phyloP scores from a whole-genome alignment of 495 filamentous ascomycete genomes.

The Aspergillus hancockii region DNA sequence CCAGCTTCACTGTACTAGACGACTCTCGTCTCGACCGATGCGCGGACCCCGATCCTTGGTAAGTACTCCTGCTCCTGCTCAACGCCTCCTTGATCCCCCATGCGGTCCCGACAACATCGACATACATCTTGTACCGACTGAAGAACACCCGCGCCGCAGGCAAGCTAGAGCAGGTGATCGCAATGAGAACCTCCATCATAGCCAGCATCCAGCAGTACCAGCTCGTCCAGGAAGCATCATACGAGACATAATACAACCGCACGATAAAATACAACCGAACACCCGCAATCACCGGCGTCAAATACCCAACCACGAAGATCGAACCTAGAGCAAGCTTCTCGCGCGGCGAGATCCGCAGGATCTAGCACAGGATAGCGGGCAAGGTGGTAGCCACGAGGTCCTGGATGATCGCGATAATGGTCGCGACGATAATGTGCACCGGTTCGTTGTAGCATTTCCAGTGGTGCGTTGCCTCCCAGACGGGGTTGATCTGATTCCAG shows the following conservation, averaged over 20 bases:
- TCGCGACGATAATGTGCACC: slow-evolving; percentile 12
- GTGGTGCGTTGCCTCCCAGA: not conserved
- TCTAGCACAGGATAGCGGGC: slow-evolving; percentile 9
- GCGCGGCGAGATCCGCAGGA: slow-evolving; percentile 7
- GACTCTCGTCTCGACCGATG: not conserved
- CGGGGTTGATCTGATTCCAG: slow-evolving; percentile 11
- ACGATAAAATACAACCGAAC: slow-evolving; percentile 11
- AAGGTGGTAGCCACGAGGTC: slow-evolving; percentile 11
- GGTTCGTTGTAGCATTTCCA: slow-evolving; percentile 12
- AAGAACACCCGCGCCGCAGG: slow-evolving; percentile 14
- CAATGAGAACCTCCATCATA: slow-evolving; percentile 12
- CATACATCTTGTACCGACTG: not conserved
- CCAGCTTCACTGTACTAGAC: not conserved
- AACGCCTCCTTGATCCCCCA: not conserved
- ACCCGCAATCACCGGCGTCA: slow-evolving; percentile 7
- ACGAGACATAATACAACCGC: slow-evolving; percentile 6
- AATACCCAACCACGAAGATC: slow-evolving; percentile 9
- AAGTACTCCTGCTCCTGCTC: not conserved
- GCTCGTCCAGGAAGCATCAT: slow-evolving; percentile 11
- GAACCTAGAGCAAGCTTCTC: slow-evolving; percentile 8
- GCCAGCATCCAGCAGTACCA: slow-evolving; percentile 18
- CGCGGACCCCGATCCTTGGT: not conserved
- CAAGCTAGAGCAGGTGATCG: slow-evolving; percentile 10
- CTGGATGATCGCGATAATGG: slow-evolving; percentile 9
- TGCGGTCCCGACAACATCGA: not conserved